Base-by-base conservation (phyloP, 805 yeast genomes). In the Ogataea pini region DNA sequence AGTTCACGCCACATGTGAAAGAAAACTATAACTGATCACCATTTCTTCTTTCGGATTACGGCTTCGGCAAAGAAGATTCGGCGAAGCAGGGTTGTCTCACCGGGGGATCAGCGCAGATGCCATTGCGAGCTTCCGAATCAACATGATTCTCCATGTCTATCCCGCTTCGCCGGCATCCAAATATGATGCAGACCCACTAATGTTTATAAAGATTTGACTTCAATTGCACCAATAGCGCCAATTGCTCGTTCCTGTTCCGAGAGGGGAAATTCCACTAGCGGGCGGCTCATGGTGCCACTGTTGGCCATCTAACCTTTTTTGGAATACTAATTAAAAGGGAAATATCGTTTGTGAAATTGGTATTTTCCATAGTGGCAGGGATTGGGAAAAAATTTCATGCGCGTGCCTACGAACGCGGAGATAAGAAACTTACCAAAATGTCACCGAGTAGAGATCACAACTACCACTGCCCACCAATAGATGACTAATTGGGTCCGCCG, bases 391-490 rank as follows among this genome's bases (percentile, higher is more conserved):
- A 37, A 37, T 37, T 37, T 37, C 41, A 14, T 32, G 25, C 41
- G 41, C 41, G 41, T 37, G 41, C 41, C 41, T 37, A 32, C 41
- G 22, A 16, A 10, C 19, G 28, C n/a, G 20, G 18, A 9, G 38
- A 17, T 12, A 12, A 34, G 14, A 34, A 14, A 14, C 16, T 32
- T 18, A 7, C 4, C n/a, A 10, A 12, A 28, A n/a, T n/a, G n/a
- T n/a, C n/a, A n/a, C n/a, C n/a, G n/a, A n/a, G n/a, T n/a, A n/a
- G n/a, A n/a, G n/a, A n/a, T n/a, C n/a, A n/a, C n/a, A n/a, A n/a
- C n/a, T n/a, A n/a, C n/a, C n/a, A n/a, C n/a, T n/a, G n/a, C n/a
- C n/a, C n/a, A n/a, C n/a, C n/a, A n/a, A n/a, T n/a, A n/a, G n/a
- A n/a, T n/a, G n/a, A n/a, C n/a, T n/a, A n/a, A n/a, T n/a, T n/a